Evolutionary conservation across 345 rosid genomes (phyloP).

Genomic region (Odontarrhena argentea): DNA sequence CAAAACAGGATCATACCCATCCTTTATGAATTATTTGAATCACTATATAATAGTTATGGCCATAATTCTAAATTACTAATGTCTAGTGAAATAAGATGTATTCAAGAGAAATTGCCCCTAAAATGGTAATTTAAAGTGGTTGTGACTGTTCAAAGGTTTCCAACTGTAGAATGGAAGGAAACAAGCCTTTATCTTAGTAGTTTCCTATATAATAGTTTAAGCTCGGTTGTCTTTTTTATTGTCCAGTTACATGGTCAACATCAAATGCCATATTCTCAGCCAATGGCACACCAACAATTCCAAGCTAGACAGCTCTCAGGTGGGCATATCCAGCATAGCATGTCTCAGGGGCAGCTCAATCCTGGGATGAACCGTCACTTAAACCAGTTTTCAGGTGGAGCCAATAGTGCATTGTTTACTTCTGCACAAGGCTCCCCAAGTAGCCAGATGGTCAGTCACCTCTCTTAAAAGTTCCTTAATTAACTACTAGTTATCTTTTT

Average conservation of each 20-base stretch:
- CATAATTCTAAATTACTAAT: background rate
- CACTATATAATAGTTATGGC: background rate
- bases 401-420: conserved; percentile 75
- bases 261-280: conserved; percentile 90
- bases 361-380: conserved; percentile 85
- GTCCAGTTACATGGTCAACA: conserved; percentile 73
- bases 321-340: conserved; percentile 74
- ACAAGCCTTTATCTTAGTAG: conserved; percentile 4
- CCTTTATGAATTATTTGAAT: conserved; percentile 19
- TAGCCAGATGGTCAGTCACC: conserved; percentile 72
- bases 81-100: too few species aligned
- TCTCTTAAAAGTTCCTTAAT: conserved; percentile 18
- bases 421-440: conserved; percentile 85
- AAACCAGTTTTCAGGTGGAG: conserved; percentile 75
- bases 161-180: background rate
- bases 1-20: background rate
- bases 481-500: conserved; percentile 6
- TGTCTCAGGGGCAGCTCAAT: conserved; percentile 85
- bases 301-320: conserved; percentile 81
- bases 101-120: background rate
- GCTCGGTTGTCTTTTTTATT: background rate
- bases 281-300: conserved; percentile 85
- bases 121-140: background rate
- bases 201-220: background rate
- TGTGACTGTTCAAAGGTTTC: background rate